phyloP scores from a whole-genome alignment of 2,329 filamentous ascomycete genomes.

The Aspergillus neoniger region DNA sequence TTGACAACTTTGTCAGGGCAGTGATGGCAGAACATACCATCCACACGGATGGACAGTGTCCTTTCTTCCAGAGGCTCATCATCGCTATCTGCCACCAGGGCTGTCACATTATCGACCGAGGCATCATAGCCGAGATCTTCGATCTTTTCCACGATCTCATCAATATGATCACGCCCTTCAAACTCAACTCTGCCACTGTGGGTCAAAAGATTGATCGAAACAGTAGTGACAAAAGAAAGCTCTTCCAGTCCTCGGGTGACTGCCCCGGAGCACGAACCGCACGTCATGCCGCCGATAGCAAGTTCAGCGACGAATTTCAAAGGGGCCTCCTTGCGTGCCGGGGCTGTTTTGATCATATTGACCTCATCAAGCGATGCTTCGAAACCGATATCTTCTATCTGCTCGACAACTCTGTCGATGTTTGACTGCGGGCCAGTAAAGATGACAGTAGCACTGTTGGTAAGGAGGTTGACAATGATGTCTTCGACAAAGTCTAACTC shows the following conservation, averaged over 20 bases:
- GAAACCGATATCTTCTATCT: slow-evolving; percentile 53
- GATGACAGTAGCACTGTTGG: slow-evolving; percentile 65
- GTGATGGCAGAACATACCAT: slow-evolving; percentile 74
- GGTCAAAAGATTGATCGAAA: slow-evolving; percentile 54
- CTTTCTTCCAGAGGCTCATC: slow-evolving; percentile 42
- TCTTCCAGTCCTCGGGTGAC: slow-evolving; percentile 52
- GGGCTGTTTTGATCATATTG: slow-evolving; percentile 10
- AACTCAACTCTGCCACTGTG: slow-evolving; percentile 55
- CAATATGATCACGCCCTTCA: slow-evolving; percentile 47
- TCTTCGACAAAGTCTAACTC: slow-evolving; percentile 61
- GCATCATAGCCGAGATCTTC: slow-evolving; percentile 67
- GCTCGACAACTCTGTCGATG: slow-evolving; percentile 49
- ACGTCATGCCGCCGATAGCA: slow-evolving; percentile 60
- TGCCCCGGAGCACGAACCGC: slow-evolving; percentile 55
- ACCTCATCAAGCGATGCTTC: slow-evolving; percentile 47
- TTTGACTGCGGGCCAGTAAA: slow-evolving; percentile 54
- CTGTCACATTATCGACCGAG: slow-evolving; percentile 52
- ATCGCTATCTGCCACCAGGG: slow-evolving; percentile 34
- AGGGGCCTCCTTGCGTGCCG: slow-evolving; percentile 10
- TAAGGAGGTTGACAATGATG: slow-evolving; percentile 64
- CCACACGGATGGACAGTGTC: slow-evolving; percentile 65
- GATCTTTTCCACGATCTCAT: slow-evolving; percentile 51
- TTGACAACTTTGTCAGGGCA: slow-evolving; percentile 58
- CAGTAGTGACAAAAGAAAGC: slow-evolving; percentile 48
- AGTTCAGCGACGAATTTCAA: slow-evolving; percentile 47